These are phyloP conservation scores for Xylaria grammica DNA, from an alignment of 495 filamentous ascomycete genomes.

Conservation along the genomic window DNA sequence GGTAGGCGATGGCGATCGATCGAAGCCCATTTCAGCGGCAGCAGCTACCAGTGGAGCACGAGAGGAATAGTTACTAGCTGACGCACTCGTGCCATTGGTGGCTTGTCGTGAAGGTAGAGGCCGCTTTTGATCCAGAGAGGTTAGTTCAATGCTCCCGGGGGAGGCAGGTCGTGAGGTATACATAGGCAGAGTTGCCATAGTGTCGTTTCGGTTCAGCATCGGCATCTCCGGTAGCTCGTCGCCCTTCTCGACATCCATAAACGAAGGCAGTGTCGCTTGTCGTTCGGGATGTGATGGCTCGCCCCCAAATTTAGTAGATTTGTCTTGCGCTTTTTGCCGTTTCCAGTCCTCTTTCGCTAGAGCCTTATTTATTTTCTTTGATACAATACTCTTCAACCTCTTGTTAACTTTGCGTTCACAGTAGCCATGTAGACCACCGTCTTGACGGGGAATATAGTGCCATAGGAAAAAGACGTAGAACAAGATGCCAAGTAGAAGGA, in stretches of 20 bases:
- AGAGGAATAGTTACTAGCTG: constrained; percentile 53
- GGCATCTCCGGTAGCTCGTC: constrained; percentile 66
- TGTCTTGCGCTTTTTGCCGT: constrained; percentile 61
- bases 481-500: constrained; percentile 70
- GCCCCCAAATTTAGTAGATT: constrained; percentile 60
- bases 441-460: constrained; percentile 79
- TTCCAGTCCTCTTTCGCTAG: constrained; percentile 72
- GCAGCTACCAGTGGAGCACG: constrained; percentile 63
- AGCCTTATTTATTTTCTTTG: constrained; percentile 81
- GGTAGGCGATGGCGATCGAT: constrained; percentile 50
- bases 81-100: constrained; percentile 39
- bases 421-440: constrained; percentile 81
- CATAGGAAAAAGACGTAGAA: constrained; percentile 89
- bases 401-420: constrained; percentile 88
- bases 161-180: constrained; percentile 64
- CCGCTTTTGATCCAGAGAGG: constrained; percentile 50
- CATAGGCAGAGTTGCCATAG: constrained; percentile 67
- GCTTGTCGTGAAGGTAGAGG: constrained; percentile 45
- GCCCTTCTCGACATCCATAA: constrained; percentile 54
- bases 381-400: constrained; percentile 79
- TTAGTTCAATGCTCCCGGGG: constrained; percentile 54
- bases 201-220: constrained; percentile 67
- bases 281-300: constrained; percentile 57
- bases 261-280: constrained; percentile 70
- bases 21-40: constrained; percentile 66